Base-by-base conservation (phyloP, 192 early-diverging fungal species). In the Spizellomyces sp. region DNA sequence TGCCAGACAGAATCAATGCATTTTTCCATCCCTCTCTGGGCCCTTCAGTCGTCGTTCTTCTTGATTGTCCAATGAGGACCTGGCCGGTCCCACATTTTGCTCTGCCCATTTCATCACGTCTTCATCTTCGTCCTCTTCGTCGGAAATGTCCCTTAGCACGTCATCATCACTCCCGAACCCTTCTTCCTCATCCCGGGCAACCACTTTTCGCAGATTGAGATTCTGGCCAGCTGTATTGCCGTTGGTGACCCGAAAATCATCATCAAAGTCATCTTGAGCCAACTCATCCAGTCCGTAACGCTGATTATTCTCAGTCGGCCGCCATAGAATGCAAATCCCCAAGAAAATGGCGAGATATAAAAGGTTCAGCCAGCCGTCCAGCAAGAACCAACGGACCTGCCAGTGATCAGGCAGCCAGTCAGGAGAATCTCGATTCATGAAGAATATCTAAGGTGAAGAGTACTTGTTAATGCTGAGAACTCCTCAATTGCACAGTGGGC, bases 341-440 rank as follows among this genome's bases (percentile, higher is more conserved):
- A 89, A 72, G 64, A 95, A 90, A 9, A 92, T 90, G 27, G 89
- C 73, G 60, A 95, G 87, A 64, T 96, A 98, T 45, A 95, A 80
- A n/a, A 93, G 73, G 80, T 96, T 95, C 36, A 96, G 64, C 91
- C 92, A 94, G 27, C 94, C 95, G 71, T 96, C 95, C 44, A 95
- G 81, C 74, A 96, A 84, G 77, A 96, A 86, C 95, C 96, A 99
- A 64, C 92, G 86, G 76, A 87, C 89, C 58, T 82, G 81, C 94
- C 94, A 99, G 57, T 93, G 87, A 12, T 69, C 79, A 0, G 92
- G 90, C 43, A 91, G 82, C 86, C 93, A 93, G 27, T 82, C 81
- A 0, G 74, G 72, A 10, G 83, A 80, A 45, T 84, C 79, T 67
- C 90, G 88, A 69, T 89, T 84, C 59, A 82, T 66, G 56, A 94